phyloP scores from a whole-genome alignment of 805 yeast genomes.

The Saccharomycopsis sp. region DNA sequence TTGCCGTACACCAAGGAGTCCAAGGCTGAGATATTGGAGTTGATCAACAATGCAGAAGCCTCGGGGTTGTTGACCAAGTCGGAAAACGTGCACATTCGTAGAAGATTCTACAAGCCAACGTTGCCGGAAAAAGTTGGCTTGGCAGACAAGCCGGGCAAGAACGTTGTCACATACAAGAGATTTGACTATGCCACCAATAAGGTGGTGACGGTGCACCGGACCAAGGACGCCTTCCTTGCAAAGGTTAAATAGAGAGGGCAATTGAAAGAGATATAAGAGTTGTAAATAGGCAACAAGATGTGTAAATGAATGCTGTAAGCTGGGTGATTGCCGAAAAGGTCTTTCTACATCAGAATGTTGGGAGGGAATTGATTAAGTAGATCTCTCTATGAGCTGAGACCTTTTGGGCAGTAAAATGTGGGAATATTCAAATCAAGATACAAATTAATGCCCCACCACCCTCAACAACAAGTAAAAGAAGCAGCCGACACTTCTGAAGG shows the following conservation, averaged over 20 bases:
- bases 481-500: constrained; percentile 73
- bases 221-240: constrained; percentile 38
- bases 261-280: too few species aligned
- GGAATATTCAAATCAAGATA: too few species aligned
- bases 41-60: constrained; percentile 27
- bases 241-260: constrained; percentile 7
- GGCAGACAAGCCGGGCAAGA: constrained; percentile 27
- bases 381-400: too few species aligned
- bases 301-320: too few species aligned
- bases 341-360: too few species aligned
- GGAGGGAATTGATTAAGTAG: too few species aligned
- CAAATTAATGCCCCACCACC: not conserved
- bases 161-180: constrained; percentile 39
- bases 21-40: constrained; percentile 29
- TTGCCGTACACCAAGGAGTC: constrained; percentile 29
- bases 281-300: constrained; percentile 8
- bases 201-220: constrained; percentile 46
- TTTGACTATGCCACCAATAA: constrained; percentile 51
- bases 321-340: too few species aligned
- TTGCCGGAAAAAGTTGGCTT: constrained; percentile 42
- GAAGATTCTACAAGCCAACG: constrained; percentile 46
- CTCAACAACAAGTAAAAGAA: constrained; percentile 39
- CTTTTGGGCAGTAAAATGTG: too few species aligned
- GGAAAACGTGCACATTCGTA: constrained; percentile 33
- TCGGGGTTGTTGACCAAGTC: constrained; percentile 28